phyloP scores from a whole-genome alignment of 306 rosid genomes.

The Alnus rubra region DNA sequence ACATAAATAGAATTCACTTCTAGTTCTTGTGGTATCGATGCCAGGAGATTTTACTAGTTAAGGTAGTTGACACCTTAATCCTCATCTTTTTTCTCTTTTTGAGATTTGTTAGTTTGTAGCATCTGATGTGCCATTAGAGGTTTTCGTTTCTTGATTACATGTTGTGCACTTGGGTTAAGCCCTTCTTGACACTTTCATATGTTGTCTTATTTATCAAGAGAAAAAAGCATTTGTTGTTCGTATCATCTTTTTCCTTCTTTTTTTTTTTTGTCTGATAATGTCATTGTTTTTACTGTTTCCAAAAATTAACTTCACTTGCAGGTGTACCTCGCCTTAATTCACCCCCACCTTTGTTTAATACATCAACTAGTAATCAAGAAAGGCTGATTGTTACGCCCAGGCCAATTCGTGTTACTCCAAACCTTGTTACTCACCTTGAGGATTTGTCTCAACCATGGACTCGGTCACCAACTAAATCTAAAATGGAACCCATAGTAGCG shows the following conservation, averaged over 20 bases:
- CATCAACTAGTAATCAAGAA: constrained; percentile 65
- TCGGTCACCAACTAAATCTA: constrained; percentile 90
- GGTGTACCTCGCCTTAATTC: constrained; percentile 99
- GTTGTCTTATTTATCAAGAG: constrained; percentile 26
- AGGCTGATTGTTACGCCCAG: constrained; percentile 68
- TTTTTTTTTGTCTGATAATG: constrained; percentile 9
- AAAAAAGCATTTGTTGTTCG: not conserved
- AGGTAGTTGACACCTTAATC: not conserved
- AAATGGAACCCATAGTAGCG: constrained; percentile 82
- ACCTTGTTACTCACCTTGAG: constrained; percentile 71
- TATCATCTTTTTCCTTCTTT: not conserved
- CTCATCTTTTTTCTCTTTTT: not conserved
- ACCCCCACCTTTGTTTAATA: constrained; percentile 79
- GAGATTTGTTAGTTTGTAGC: constrained; percentile 11
- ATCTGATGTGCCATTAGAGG: constrained; percentile 18
- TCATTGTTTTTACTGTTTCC: constrained; percentile 16
- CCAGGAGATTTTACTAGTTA: not conserved
- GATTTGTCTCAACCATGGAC: constrained; percentile 99
- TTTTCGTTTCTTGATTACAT: constrained; percentile 15
- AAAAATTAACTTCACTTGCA: constrained; percentile 40
- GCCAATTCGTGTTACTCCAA: constrained; percentile 85
- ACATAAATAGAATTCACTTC: not conserved
- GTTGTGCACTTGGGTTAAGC: constrained; percentile 12
- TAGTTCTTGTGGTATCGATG: not conserved
- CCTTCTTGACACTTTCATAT: constrained; percentile 11